Conservation (phyloP, 2,329 filamentous ascomycete genomes). For the Colletotrichum orchidophilum region DNA sequence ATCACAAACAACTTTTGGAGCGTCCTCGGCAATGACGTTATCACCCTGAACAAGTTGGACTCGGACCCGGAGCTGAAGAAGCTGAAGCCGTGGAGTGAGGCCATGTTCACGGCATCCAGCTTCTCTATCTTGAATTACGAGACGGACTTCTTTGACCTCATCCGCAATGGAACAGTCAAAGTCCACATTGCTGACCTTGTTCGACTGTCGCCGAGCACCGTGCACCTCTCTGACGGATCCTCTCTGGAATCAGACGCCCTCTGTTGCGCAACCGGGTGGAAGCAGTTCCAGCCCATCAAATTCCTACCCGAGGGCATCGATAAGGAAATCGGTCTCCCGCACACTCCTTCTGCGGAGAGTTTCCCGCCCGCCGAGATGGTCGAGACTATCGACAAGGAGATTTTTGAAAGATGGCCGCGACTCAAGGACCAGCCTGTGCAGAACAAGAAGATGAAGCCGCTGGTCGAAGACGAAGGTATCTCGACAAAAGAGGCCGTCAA, state of each 20-base stretch:
- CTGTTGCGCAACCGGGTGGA: constrained; percentile 69
- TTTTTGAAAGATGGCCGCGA: constrained; percentile 21
- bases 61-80: constrained; percentile 61
- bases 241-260: constrained; percentile 59
- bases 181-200: constrained; percentile 63
- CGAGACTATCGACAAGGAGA: constrained; percentile 26
- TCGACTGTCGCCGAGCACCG: constrained; percentile 52
- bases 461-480: constrained; percentile 21
- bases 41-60: constrained; percentile 63
- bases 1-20: constrained; percentile 68
- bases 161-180: constrained; percentile 60
- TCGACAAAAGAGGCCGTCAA: constrained; percentile 29
- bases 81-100: constrained; percentile 60
- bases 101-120: constrained; percentile 63
- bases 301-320: constrained; percentile 60
- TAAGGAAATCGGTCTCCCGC: constrained; percentile 59
- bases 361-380: constrained; percentile 20
- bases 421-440: constrained; percentile 24
- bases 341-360: constrained; percentile 36
- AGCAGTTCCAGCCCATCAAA: constrained; percentile 59
- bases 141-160: constrained; percentile 65
- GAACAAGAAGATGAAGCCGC: constrained; percentile 28
- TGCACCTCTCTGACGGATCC: constrained; percentile 61
- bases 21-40: constrained; percentile 64
- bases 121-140: constrained; percentile 70